Evolutionary conservation across 1,284 basidiomycete species (phyloP), one percentile per base, ranked within the genome.

Genomic region (Coniferiporia sulphurascens): DNA sequence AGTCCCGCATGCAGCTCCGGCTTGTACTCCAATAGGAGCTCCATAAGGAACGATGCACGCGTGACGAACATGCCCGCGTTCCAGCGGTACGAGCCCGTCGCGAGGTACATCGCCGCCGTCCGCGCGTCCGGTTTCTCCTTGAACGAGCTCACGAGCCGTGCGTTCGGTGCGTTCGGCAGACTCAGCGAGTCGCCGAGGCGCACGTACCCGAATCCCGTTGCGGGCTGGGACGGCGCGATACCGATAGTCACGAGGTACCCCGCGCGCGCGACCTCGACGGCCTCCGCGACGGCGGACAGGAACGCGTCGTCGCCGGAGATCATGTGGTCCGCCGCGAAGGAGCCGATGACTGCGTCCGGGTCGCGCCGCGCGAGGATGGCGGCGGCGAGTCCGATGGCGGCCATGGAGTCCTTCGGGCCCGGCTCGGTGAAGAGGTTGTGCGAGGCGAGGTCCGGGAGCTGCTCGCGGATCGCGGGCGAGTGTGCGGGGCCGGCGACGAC

Each of bases 1-100:
- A 92, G 74, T 1, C 86, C 87, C 3, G 83, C 80, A 59, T 84
- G 74, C 61, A 92, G 67, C 35, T 84, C 85, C 8, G 86, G 86
- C 66, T 86, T 85, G 73, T 90, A 87, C 67, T 87, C 81, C 65
- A 81, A 76, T 62, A 91, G 71, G 32, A 91, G 76, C 58, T 84
- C 73, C 74, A 92, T 76, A 27, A 92, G 75, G 66, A 88, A 80
- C 15, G 80, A 74, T 1, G 89, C 89, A 71, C 84, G 89, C 17
- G 83, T 86, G 43, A 92, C 89, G 74, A 92, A 92, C 89, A 92
- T 92, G 63, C 89, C 89, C 10, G 88, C 89, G 67, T 92, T 92
- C 89, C 89, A 92, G 61, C 89, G 83, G 71, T 92, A 92, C 65
- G 81, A 87, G 70, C 89, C 90, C 21, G 89, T 91, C 48, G 85